These are phyloP conservation scores for Baudoinia panamericana DNA, from an alignment of 495 filamentous ascomycete genomes.

Conservation along the genomic window DNA sequence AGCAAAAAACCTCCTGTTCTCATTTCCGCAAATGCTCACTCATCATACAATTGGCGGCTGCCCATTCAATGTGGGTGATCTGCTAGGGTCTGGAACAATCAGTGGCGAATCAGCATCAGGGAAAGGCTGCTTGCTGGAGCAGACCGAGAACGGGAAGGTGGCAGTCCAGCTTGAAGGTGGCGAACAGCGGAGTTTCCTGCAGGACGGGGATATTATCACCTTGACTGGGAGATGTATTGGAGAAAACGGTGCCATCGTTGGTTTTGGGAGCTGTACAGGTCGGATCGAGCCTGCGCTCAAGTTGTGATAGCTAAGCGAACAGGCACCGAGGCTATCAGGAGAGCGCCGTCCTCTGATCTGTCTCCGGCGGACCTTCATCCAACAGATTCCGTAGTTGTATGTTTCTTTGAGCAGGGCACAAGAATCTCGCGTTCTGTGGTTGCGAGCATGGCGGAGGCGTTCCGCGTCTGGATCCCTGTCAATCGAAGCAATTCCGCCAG, in stretches of 20 bases:
- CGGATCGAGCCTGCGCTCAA: conserved; percentile 27
- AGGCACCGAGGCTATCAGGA: too few species aligned
- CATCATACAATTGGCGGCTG: conserved; percentile 85
- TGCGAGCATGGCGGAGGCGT: too few species aligned
- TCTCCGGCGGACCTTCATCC: too few species aligned
- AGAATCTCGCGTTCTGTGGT: too few species aligned
- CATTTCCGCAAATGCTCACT: conserved; percentile 87
- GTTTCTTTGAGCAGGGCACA: too few species aligned
- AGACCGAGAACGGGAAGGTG: conserved; percentile 57
- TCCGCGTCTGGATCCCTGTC: too few species aligned
- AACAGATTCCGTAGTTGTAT: too few species aligned
- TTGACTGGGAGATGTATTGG: conserved; percentile 54
- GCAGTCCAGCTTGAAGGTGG: conserved; percentile 53
- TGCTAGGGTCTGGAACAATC: conserved; percentile 84
- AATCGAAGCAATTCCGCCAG: too few species aligned
- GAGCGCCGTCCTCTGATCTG: too few species aligned
- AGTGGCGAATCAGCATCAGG: conserved; percentile 51
- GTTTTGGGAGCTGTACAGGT: conserved; percentile 33
- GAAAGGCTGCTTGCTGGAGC: conserved; percentile 69
- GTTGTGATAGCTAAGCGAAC: too few species aligned
- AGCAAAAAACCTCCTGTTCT: conserved; percentile 67
- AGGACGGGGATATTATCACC: conserved; percentile 71
- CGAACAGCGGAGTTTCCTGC: conserved; percentile 60
- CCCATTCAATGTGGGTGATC: conserved; percentile 64
- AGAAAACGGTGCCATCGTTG: conserved; percentile 31